Base-by-base conservation (phyloP, 805 yeast genomes). In the Wickerhamomyces strasburgensis region DNA sequence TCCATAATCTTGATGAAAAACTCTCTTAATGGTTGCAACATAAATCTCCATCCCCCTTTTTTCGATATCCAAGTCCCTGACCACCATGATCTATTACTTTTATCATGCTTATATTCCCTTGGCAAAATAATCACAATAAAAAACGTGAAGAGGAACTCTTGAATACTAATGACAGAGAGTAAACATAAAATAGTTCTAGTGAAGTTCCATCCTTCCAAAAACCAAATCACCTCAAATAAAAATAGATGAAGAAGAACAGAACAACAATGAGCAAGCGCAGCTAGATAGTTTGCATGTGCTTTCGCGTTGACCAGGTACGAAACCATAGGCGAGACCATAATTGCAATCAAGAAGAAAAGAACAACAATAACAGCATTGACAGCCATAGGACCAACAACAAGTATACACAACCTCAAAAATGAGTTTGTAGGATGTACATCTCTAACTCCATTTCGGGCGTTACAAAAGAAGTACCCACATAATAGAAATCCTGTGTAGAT, bases 361-460 rank as follows among this genome's bases (percentile, higher is more conserved):
- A 56, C 17, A 14, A 70, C 33, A 4, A 63, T 40, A 5, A 46
- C 46, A 36, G 44, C 31, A 44, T 68, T 65, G 2, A 72, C 42
- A 1, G 67, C 18, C 14, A 78, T 58, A 1, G 89, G 87, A 1
- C 67, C 46, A 25, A 72, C 34, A 0, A 72, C 62, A 4, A 80
- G 58, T 13, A 87, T 60, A 3, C 71, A 53, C 21, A 90, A 58
- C 39, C 97, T 68, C 10, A 82, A 44, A 0, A 84, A 52, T 0
- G 90, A 73, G 56, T 80, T 75, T 6, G 76, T 70, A 3, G 72
- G 66, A 39, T 60, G 45, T n/a, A 73, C 62, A 35, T 60, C 49
- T 33, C 49, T 43, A 1, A 87, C 95, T 21, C 96, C 96, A 24
- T 80, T 85, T 64, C 87, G 96, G 1, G 96, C 70, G 60, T 88